Conservation (phyloP, 768 basidiomycete species). For the Terana coerulea region DNA sequence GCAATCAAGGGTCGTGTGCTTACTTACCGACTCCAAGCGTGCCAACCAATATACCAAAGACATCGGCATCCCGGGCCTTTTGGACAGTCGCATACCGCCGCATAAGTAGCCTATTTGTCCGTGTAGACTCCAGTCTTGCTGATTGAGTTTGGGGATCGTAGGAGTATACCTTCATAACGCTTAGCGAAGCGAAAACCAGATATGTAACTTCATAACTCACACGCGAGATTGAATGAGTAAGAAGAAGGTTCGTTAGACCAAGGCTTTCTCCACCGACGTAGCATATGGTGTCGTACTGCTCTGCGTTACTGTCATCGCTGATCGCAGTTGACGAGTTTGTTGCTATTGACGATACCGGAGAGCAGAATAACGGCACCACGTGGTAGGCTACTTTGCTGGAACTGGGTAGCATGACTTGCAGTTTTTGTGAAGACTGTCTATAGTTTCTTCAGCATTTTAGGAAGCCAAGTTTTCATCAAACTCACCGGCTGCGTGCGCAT, state of each 20-base stretch:
- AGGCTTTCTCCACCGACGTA: slow-evolving; percentile 82
- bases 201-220: slow-evolving; percentile 35
- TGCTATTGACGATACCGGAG: background rate
- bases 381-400: background rate
- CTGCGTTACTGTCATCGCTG: background rate
- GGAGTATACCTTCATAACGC: slow-evolving; percentile 66
- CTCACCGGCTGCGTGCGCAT: slow-evolving; percentile 63
- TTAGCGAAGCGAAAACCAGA: background rate
- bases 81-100: slow-evolving; percentile 85
- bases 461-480: too few relatives aligned
- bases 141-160: slow-evolving; percentile 59
- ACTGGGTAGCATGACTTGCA: background rate
- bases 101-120: slow-evolving; percentile 83
- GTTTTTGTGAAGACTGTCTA: background rate
- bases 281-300: slow-evolving; percentile 30
- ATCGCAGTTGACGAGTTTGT: background rate
- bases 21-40: slow-evolving; percentile 82
- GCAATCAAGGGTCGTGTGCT: background rate
- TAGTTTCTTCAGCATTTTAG: slow-evolving; percentile 25
- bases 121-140: slow-evolving; percentile 54
- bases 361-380: background rate
- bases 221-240: slow-evolving; percentile 67
- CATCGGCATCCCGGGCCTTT: slow-evolving; percentile 86
- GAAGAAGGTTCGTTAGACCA: slow-evolving; percentile 77
- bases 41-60: slow-evolving; percentile 93